Evolutionary conservation across 2,329 filamentous ascomycete species (phyloP), one percentile per base, ranked within the genome.

Genomic region (Ophiocordyceps sinensis): DNA sequence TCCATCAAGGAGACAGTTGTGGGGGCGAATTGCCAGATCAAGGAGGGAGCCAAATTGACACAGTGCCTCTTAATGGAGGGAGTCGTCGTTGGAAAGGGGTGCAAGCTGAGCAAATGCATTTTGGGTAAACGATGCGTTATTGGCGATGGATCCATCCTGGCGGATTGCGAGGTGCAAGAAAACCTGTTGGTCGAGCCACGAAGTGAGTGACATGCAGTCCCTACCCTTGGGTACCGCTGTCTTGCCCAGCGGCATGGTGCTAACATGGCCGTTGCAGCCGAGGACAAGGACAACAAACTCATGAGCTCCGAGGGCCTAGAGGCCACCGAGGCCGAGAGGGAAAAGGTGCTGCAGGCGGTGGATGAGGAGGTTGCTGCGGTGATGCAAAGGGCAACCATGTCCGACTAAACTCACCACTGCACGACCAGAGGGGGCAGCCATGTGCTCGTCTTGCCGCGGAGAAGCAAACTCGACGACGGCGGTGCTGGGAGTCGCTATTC

Each of bases 1-100:
- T 82, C 87, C n/a, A 83, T 98, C 63, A 95, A 94, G 60, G 86
- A 94, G 60, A 82, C 73, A 31, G 85, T 95, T 28, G 77, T 98
- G 34, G 91, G 91, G 3, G 77, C 85, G 5, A 86, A 85, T 51
- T 94, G 86, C 58, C 81, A 84, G 52, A 89, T 98, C 48, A 79
- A 80, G 46, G 79, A 82, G 50, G 86, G 87, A n/a, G 86, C 83
- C 28, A 84, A 88, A 49, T 64, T 98, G 36, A 79, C 78, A n/a
- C 76, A 88, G 48, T 96, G 89, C 60, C 62, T 96, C 38, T 65
- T 96, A 17, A 95, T 96, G 86, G 89, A 96, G 45, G 85, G 85
- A 4, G 88, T 85, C 1, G 79, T 85, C 8, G 73, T 98, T 12
- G 88, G 85, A 13, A 83, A 85, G 52, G 81, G 82, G 36, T 88